Base-by-base conservation (phyloP, 164 flowering plant genomes). In the Protea cynaroides region DNA sequence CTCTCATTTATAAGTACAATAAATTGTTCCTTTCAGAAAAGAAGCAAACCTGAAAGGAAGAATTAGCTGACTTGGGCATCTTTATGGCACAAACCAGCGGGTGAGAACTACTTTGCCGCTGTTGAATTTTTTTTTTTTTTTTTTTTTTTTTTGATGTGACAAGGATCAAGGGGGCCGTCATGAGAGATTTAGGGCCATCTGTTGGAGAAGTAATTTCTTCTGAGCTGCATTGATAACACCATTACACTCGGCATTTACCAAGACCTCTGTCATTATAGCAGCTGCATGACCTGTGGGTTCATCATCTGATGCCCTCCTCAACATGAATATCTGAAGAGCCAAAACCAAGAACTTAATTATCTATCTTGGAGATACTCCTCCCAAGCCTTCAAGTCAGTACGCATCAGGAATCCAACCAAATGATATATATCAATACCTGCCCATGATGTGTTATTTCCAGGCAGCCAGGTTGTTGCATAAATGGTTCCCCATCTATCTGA, bases 401-500 rank as follows among this genome's bases (percentile, higher is more conserved):
- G 19, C 17, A 11, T 36, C n/a, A 21, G 54, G 49, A 57, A 40
- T 40, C 46, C 0, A 8, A 2, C 15, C 18, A 65, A 51, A 44
- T 24, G 38, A n/a, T 25, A 22, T 23, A 25, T 79, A n/a, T n/a
- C n/a, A n/a, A n/a, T n/a, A 87, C 92, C 92, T 87, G 92, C 53
- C 85, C 86, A 69, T 81, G 84, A 74, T 83, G 88, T 25, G 81
- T 78, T 58, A 85, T 83, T 51, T 83, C 86, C 56, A 87, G 21
- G 65, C 80, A 76, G 4, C 90, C 86, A 63, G 90, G 87, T 65
- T 83, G 80, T 52, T 81, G 85, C 60, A 86, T 83, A 58, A 80
- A 88, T 57, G 95, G 95, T 59, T 88, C 95, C 51, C 95, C 95
- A 66, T 88, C 95, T 65, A 88, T 86, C 78, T 86, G 91, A 58